Conservation (phyloP, 805 yeast species). For the Metschnikowia aberdeeniae region DNA sequence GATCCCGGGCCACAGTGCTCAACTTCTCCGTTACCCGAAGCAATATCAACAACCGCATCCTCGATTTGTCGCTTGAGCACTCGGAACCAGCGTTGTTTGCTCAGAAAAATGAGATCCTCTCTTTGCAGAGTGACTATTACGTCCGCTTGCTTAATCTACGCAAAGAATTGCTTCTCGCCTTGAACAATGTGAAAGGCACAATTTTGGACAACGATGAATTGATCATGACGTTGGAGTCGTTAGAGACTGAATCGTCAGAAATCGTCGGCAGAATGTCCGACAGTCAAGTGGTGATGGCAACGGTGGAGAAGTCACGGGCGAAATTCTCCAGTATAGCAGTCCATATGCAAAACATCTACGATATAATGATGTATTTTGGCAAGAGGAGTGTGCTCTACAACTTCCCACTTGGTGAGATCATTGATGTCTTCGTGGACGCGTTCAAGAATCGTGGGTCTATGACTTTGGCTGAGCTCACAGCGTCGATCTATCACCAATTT, state of each 20-base stretch:
- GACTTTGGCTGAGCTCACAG: slow-evolving; percentile 13
- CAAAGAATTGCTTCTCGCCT: slow-evolving; percentile 48
- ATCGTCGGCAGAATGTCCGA: slow-evolving; percentile 52
- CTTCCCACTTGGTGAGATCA: slow-evolving; percentile 44
- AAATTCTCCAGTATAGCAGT: slow-evolving; percentile 53
- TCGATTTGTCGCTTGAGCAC: slow-evolving; percentile 50
- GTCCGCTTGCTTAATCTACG: slow-evolving; percentile 55
- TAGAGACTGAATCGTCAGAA: slow-evolving; percentile 59
- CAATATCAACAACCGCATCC: slow-evolving; percentile 58
- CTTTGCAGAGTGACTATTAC: slow-evolving; percentile 57
- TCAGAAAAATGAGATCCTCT: slow-evolving; percentile 50
- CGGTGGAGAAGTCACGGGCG: slow-evolving; percentile 46
- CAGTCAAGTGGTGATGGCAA: slow-evolving; percentile 50
- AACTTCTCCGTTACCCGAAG: slow-evolving; percentile 73
- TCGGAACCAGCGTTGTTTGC: slow-evolving; percentile 65
- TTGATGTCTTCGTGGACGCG: slow-evolving; percentile 16
- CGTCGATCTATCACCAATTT: slow-evolving; percentile 45
- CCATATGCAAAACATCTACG: slow-evolving; percentile 49
- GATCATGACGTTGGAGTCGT: slow-evolving; percentile 53
- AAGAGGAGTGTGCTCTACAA: slow-evolving; percentile 52
- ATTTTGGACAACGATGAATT: slow-evolving; percentile 66
- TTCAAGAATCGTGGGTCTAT: slow-evolving; percentile 6
- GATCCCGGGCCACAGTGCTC: slow-evolving; percentile 56
- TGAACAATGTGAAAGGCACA: slow-evolving; percentile 55
- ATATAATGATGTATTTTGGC: slow-evolving; percentile 37